phyloP scores from a whole-genome alignment of 495 filamentous ascomycete genomes.

The Penicillium manginii region DNA sequence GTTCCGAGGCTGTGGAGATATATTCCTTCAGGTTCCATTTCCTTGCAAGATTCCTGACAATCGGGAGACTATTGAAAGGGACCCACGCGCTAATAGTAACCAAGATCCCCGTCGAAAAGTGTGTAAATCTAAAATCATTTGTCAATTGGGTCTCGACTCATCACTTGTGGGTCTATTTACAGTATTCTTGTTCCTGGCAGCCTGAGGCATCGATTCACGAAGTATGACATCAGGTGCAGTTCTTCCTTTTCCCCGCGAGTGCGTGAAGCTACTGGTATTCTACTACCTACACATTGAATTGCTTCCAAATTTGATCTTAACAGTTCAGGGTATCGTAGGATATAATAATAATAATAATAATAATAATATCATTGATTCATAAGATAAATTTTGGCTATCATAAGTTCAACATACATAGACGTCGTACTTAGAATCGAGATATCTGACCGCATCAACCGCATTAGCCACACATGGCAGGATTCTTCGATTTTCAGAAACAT shows the following conservation, averaged over 20 bases:
- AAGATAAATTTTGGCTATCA: too few relatives aligned
- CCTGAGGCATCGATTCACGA: not conserved
- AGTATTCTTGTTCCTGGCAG: not conserved
- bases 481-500: not conserved
- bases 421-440: too few relatives aligned
- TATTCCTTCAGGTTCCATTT: not conserved
- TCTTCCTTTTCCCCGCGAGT: too few relatives aligned
- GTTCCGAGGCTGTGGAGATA: constrained; percentile 1
- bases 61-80: constrained; percentile 1
- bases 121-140: not conserved
- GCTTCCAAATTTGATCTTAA: too few relatives aligned
- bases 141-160: not conserved
- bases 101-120: not conserved
- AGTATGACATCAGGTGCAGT: not conserved
- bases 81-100: not conserved
- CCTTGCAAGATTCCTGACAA: not conserved
- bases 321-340: too few relatives aligned
- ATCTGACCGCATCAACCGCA: too few relatives aligned
- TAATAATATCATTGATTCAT: not conserved
- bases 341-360: not conserved
- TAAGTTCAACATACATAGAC: too few relatives aligned
- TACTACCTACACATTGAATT: too few relatives aligned
- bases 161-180: not conserved
- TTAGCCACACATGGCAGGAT: too few relatives aligned
- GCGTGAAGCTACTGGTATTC: not conserved